Base-by-base conservation (phyloP, 2,329 filamentous ascomycete genomes). In the Aureobasidium namibiae region DNA sequence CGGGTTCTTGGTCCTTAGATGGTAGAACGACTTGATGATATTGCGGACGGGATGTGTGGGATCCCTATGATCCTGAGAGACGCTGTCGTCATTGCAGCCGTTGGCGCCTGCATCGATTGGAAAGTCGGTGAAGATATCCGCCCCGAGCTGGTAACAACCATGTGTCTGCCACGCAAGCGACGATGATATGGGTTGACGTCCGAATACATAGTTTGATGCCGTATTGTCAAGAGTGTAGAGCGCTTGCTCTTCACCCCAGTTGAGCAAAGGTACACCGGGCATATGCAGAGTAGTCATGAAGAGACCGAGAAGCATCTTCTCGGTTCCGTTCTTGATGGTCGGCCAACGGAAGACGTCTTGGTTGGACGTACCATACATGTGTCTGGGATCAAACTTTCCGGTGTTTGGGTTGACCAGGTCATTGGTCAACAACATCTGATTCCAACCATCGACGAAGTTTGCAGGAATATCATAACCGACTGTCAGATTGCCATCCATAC, bases 261-360 rank as follows among this genome's bases (percentile, higher is more conserved):
- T 75, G 18, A 85, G 70, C 24, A 84, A 67, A 0, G 84, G 82
- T 31, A 85, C 82, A 14, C 83, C 83, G 1, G 83, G 83, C 67
- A 86, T 75, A 44, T 83, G 73, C 52, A 86, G 66, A 0, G 82
- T 83, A 1, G 80, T 82, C 48, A 86, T 76, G 65, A 83, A 85
- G n/a, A 80, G 72, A 7, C 77, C 83, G 7, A 85, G 69, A 9
- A 85, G 71, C 67, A 82, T 79, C 44, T 80, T 76, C 64, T 84
- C 74, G 0, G 80, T 79, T 2, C 83, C 83, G 60, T 82, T 76
- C 31, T 74, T 72, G 26, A 86, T 73, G 9, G 81, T 76, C 6
- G 83, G 83, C 83, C 83, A 86, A 31, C 83, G 76, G 64, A 86
- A 83, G 13, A 86, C 82, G 66, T 86, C 84, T 70, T 87, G 84